Base-by-base conservation (phyloP, 129 eudicot species). In the Saposhnikovia divaricata region DNA sequence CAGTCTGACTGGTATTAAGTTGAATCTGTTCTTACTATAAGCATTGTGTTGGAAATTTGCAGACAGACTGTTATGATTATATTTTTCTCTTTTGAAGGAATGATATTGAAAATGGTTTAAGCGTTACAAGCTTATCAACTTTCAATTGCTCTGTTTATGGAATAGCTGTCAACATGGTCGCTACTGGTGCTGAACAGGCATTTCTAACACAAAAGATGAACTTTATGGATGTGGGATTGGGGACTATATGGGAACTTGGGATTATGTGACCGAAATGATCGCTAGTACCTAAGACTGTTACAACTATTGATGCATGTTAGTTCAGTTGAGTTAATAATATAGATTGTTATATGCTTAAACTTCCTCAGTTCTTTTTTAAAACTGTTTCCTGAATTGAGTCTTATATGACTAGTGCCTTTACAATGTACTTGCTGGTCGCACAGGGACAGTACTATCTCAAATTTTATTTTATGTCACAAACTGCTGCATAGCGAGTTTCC, bases 141-240 rank as follows among this genome's bases (percentile, higher is more conserved):
- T 79, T 48, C 53, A 38, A 76, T 76, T 85, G 81, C 77, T 50
- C 66, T 82, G 51, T 80, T 66, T 19, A 95, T 98, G 98, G 99
- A 80, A 79, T 92, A 79, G 73, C 90, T 25, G 90, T 96, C 76
- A 96, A 96, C 87, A 92, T 96, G 99, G 95, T 96, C 55, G 99
- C 97, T 79, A 97, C 99, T 85, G 99, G 99, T 77, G 99, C 98
- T 43, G 99, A 96, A 83, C 99, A 96, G 79, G 90, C 98, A 74
- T 98, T 88, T 76, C 99, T 84, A 88, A 92, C 28, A 96, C 99
- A 72, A 95, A 92, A 88, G 98, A 87, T 68, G 99, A 89, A 55
- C 88, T 96, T 63, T 96, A 90, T 83, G 98, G 99, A 79, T 96
- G 99, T 31, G 99, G 99, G 99, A 40, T 96, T 31, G 99, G 99